A percentile compares a stretch with the other conserved stretches of the same genome.
Conservation (phyloP, 768 basidiomycete species). For the Bullera alba region DNA sequence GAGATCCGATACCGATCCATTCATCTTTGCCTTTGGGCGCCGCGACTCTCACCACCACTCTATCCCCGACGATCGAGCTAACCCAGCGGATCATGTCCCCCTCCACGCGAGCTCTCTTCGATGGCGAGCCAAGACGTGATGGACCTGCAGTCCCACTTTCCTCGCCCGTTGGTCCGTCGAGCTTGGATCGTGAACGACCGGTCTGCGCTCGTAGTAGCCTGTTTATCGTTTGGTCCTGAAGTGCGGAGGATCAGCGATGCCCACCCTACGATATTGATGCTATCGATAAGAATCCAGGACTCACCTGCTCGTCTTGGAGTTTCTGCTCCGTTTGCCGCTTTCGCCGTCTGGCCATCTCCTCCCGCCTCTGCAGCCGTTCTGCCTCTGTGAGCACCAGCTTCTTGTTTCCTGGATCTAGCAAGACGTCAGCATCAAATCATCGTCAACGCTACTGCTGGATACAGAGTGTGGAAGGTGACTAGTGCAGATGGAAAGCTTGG, state of each 20-base stretch:
- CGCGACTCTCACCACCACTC: slow-evolving; percentile 17
- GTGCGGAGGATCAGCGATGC: neutral
- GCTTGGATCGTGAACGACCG: slow-evolving; percentile 30
- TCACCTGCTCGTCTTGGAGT: slow-evolving; percentile 44
- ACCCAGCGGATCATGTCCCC: slow-evolving; percentile 20
- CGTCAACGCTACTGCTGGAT: neutral
- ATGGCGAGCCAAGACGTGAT: slow-evolving; percentile 5
- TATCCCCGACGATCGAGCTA: slow-evolving; percentile 19
- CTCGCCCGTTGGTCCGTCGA: slow-evolving; percentile 23
- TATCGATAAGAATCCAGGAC: slow-evolving; percentile 1
- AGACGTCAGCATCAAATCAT: neutral
- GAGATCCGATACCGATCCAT: slow-evolving; percentile 6
- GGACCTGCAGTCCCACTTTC: slow-evolving; percentile 4
- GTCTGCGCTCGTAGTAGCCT: slow-evolving; percentile 44
- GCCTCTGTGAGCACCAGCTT: slow-evolving; percentile 39
- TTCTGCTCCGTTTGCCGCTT: slow-evolving; percentile 44
- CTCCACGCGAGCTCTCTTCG: neutral
- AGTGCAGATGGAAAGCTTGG: neutral
- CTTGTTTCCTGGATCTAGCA: slow-evolving; percentile 28
- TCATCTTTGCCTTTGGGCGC: slow-evolving; percentile 21
- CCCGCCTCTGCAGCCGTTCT: slow-evolving; percentile 33
- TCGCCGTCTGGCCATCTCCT: slow-evolving; percentile 41
- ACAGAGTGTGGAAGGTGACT: neutral
- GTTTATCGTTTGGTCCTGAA: slow-evolving; percentile 44
- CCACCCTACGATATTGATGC: too few relatives aligned